Percentiles rank a stretch among this genome's conserved stretches.
These are phyloP conservation scores for Shiraia bambusicola DNA, from an alignment of 2,329 filamentous ascomycete species.

Conservation along the genomic window DNA sequence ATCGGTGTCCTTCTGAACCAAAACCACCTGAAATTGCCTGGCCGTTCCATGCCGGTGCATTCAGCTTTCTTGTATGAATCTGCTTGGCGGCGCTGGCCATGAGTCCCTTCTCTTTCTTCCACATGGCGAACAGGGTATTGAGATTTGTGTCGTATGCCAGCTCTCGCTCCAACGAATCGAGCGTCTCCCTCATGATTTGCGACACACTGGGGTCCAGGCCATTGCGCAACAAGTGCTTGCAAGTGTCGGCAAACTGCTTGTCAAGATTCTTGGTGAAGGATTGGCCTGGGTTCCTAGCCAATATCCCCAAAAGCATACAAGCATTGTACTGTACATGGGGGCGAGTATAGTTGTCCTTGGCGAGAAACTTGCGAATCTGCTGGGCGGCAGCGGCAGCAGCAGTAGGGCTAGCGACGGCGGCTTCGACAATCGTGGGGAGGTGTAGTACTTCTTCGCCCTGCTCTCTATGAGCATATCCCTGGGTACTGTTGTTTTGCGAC, in stretches of 20 bases:
- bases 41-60: constrained; percentile 47
- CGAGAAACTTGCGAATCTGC: constrained; percentile 79
- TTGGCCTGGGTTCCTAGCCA: constrained; percentile 85
- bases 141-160: constrained; percentile 76
- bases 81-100: constrained; percentile 51
- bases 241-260: constrained; percentile 73
- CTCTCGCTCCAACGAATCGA: constrained; percentile 73
- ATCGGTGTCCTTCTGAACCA: constrained; percentile 18
- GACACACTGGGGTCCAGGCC: constrained; percentile 74
- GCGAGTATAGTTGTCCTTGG: constrained; percentile 64
- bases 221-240: constrained; percentile 72
- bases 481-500: background rate
- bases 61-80: constrained; percentile 45
- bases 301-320: constrained; percentile 90
- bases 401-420: constrained; percentile 84
- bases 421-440: constrained; percentile 90
- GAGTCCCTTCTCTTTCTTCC: constrained; percentile 70
- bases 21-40: constrained; percentile 26
- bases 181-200: constrained; percentile 82
- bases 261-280: constrained; percentile 92
- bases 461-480: constrained; percentile 14
- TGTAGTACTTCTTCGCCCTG: constrained; percentile 88
- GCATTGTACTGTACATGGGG: constrained; percentile 90
- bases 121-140: constrained; percentile 74
- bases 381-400: constrained; percentile 81